Conservation (phyloP, 164 flowering plant genomes). For the Pachysandra terminalis region DNA sequence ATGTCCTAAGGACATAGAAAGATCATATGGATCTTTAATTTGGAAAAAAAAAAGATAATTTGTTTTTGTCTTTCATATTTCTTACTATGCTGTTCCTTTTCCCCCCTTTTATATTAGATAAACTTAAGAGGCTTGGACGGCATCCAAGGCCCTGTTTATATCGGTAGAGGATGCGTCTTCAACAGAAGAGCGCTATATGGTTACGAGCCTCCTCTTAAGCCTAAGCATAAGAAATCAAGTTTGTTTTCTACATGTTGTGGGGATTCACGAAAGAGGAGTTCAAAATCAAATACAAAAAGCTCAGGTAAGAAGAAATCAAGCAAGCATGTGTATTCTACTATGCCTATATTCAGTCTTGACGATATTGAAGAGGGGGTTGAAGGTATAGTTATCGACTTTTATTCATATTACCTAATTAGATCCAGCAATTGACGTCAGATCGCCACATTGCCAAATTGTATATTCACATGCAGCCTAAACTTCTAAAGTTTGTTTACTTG, state of each 20-base stretch:
- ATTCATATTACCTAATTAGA: not conserved
- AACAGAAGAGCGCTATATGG: conserved; percentile 60
- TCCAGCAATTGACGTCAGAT: not conserved
- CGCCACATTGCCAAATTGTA: no score
- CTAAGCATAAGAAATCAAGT: conserved; percentile 30
- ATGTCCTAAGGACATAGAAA: not conserved
- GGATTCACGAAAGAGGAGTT: conserved; percentile 37
- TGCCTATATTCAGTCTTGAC: conserved; percentile 52
- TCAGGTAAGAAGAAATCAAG: conserved; percentile 35
- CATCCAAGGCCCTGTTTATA: conserved; percentile 58
- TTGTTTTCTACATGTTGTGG: conserved; percentile 30
- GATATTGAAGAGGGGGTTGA: conserved; percentile 51
- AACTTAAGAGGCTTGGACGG: conserved; percentile 67
- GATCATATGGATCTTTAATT: not conserved
- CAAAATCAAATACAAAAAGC: conserved; percentile 26
- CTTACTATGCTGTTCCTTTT: not conserved
- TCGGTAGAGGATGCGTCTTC: conserved; percentile 66
- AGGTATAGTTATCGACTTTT: conserved; percentile 23
- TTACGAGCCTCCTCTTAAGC: conserved; percentile 45
- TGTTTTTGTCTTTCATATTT: not conserved
- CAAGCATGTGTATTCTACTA: conserved; percentile 45
- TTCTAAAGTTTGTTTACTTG: no score
- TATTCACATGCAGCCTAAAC: no score
- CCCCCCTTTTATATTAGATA: conserved; percentile 30
- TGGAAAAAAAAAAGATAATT: not conserved